A percentile compares a stretch with the other conserved stretches of the same genome.
Conservation (phyloP, 352 stramenopile genomes). For the Aphanomyces euteiches region DNA sequence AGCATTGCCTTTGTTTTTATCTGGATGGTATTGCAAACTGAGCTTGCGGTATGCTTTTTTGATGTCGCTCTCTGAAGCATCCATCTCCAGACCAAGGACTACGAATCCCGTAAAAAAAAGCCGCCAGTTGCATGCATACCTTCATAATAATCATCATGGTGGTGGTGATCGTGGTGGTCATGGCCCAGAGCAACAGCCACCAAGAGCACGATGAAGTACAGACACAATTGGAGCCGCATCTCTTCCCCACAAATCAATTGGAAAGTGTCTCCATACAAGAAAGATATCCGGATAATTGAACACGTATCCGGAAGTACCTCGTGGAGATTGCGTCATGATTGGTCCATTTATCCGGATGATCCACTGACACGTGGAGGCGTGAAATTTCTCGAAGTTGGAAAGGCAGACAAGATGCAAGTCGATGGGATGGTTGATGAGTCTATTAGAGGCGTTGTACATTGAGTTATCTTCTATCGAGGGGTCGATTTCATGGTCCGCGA, state of each 20-base stretch:
- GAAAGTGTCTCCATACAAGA: background rate
- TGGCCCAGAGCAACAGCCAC: conserved; percentile 8
- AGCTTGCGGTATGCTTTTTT: conserved; percentile 95
- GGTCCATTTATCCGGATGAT: background rate
- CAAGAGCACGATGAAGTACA: conserved; percentile 22
- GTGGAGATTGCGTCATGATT: background rate
- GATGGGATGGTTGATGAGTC: background rate
- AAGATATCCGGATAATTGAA: conserved; percentile 27
- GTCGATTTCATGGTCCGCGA: background rate
- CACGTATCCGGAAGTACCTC: background rate
- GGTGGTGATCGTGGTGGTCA: conserved; percentile 47
- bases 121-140: conserved; percentile 33
- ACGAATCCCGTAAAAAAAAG: conserved; percentile 6
- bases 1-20: conserved; percentile 82
- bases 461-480: background rate
- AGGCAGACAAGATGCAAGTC: background rate
- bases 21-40: conserved; percentile 94
- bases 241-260: background rate
- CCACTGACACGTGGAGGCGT: background rate
- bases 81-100: conserved; percentile 76
- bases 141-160: conserved; percentile 78
- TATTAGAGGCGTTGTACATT: background rate
- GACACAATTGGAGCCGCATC: background rate
- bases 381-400: background rate
- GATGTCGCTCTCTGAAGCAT: conserved; percentile 85